Base-by-base conservation (phyloP, 2,329 filamentous ascomycete species). In the Claviceps capensis region DNA sequence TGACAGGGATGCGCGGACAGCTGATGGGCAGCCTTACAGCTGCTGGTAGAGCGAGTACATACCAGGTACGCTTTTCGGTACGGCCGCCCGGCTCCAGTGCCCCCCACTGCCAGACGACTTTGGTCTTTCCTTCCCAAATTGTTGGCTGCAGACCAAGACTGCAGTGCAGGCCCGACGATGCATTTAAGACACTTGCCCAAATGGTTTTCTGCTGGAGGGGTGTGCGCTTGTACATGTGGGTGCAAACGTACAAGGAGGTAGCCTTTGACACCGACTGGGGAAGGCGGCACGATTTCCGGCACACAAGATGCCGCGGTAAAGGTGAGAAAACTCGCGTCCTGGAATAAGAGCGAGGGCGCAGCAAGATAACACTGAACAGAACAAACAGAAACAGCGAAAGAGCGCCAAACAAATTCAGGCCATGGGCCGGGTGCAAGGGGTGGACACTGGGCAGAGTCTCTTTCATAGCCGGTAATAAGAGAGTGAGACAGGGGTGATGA, bases 381-480 rank as follows among this genome's bases (percentile, higher is more conserved):
- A 43, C 19, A 43, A n/a, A 47, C 26, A 16, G n/a, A 30, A 30
- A 30, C 26, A 30, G 8, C 11, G 41, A 40, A 50, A 43, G 14
- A 49, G 38, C n/a, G 38, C 40, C 43, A 30, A 49, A 46, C 4
- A 53, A 52, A 57, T 52, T 5, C 40, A 13, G 52, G 54, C 51
- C 53, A 53, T 50, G 42, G 53, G 49, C 57, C 51, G 52, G 30
- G 52, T 54, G 52, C 55, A 55, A 53, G 54, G 51, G 50, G 43
- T 48, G 48, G n/a, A 41, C 51, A 47, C 41, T 45, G 36, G 37
- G 48, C 48, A 40, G 44, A 54, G 42, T 7, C 19, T 22, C 40
- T 34, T 26, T 47, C 48, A 51, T 13, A 38, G 47, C 46, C 47
- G 6, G 50, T 19, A 51, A n/a, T 37, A 23, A 22, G 8, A 48